phyloP scores from a whole-genome alignment of 2,329 filamentous ascomycete species.

The Neonectria coccinea region DNA sequence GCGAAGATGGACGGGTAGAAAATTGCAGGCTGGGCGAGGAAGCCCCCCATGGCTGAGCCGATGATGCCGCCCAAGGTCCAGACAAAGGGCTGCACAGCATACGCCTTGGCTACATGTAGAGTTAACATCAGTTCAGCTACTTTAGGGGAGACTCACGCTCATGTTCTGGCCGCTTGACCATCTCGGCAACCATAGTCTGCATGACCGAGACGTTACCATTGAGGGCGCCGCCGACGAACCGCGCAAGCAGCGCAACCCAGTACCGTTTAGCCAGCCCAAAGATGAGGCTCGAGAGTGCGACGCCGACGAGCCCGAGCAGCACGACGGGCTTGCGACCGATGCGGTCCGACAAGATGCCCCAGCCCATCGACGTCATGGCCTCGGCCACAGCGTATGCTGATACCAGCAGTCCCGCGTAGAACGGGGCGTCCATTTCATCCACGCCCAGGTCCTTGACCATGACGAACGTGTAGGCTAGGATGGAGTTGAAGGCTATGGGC shows the following conservation, averaged over 20 bases:
- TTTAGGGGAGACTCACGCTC: conserved; percentile 58
- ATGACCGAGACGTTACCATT: conserved; percentile 94
- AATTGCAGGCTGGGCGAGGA: conserved; percentile 71
- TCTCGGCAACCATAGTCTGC: conserved; percentile 88
- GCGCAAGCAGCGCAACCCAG: conserved; percentile 83
- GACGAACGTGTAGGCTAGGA: conserved; percentile 88
- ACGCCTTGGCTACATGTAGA: conserved; percentile 63
- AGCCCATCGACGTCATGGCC: conserved; percentile 80
- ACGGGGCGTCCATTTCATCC: conserved; percentile 74
- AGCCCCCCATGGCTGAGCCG: conserved; percentile 84
- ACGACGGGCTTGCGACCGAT: conserved; percentile 77
- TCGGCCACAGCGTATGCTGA: conserved; percentile 90
- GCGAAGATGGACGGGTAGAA: conserved; percentile 77
- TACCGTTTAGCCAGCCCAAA: conserved; percentile 86
- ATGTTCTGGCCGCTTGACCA: conserved; percentile 90
- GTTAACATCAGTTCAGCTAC: background rate
- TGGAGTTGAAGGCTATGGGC: conserved; percentile 92
- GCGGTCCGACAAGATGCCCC: conserved; percentile 66
- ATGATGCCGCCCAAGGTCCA: conserved; percentile 92
- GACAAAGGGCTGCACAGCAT: conserved; percentile 89
- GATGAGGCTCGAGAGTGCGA: conserved; percentile 79
- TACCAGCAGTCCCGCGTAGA: conserved; percentile 88
- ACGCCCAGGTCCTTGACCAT: conserved; percentile 88
- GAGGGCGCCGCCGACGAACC: conserved; percentile 85
- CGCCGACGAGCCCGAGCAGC: conserved; percentile 78